phyloP scores from a whole-genome alignment of 2,329 filamentous ascomycete genomes.

The Cyphellophora attinorum region DNA sequence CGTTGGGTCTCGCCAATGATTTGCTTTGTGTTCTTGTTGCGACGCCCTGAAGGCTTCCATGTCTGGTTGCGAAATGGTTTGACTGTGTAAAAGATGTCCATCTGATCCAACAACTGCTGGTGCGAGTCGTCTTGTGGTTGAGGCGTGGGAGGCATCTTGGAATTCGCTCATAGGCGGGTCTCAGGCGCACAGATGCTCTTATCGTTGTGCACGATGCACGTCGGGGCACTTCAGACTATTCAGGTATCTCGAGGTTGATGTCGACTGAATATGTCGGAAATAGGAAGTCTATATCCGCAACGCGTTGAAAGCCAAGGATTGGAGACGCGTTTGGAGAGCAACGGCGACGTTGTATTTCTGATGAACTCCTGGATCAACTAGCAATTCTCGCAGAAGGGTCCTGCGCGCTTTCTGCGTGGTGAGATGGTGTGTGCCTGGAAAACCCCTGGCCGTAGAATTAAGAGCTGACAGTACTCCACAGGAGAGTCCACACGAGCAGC shows the following conservation, averaged over 20 bases:
- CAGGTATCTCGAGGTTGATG: too few relatives aligned
- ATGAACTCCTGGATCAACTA: too few relatives aligned
- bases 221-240: too few relatives aligned
- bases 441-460: too few relatives aligned
- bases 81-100: slow-evolving; percentile 78
- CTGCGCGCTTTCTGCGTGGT: neutral
- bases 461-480: slow-evolving; percentile 20
- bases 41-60: slow-evolving; percentile 88
- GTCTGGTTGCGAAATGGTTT: slow-evolving; percentile 83
- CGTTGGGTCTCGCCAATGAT: slow-evolving; percentile 82
- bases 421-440: too few relatives aligned
- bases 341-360: too few relatives aligned
- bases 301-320: too few relatives aligned
- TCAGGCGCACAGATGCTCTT: too few relatives aligned
- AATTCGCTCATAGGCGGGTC: slow-evolving; percentile 13
- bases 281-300: too few relatives aligned
- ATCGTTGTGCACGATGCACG: too few relatives aligned
- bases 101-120: slow-evolving; percentile 74
- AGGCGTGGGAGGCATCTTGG: slow-evolving; percentile 51
- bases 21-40: slow-evolving; percentile 98
- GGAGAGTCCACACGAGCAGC: slow-evolving; percentile 97
- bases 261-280: too few relatives aligned
- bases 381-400: neutral
- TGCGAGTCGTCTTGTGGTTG: slow-evolving; percentile 62
- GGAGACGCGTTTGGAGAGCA: too few relatives aligned